A percentile compares a stretch with the other conserved stretches of the same genome.
phyloP scores from a whole-genome alignment of 2,329 filamentous ascomycete species.

The Clonostachys solani region DNA sequence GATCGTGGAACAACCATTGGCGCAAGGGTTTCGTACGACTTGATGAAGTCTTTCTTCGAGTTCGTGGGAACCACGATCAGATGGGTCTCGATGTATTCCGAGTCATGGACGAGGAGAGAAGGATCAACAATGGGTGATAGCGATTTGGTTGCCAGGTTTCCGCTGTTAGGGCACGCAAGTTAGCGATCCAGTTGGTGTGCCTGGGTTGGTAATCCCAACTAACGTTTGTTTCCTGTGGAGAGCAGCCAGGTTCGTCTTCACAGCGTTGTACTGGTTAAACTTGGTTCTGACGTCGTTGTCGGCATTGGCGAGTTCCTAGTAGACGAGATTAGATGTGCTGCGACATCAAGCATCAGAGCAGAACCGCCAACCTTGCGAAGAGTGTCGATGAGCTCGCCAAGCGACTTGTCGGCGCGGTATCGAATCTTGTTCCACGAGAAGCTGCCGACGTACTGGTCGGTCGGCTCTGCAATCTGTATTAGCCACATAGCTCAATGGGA shows the following conservation, averaged over 20 bases:
- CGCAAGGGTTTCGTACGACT: constrained; percentile 80
- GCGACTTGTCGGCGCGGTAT: constrained; percentile 87
- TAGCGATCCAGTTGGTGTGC: background rate
- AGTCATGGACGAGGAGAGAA: constrained; percentile 75
- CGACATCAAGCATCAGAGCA: too few relatives aligned
- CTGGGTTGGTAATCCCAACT: constrained; percentile 14
- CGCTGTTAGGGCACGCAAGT: constrained; percentile 41
- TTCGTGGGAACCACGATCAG: constrained; percentile 82
- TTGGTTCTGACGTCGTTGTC: constrained; percentile 96
- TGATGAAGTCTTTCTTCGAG: constrained; percentile 81
- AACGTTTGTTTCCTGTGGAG: constrained; percentile 87
- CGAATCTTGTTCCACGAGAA: constrained; percentile 98
- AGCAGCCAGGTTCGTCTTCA: constrained; percentile 78
- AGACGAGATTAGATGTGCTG: constrained; percentile 1
- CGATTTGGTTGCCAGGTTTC: constrained; percentile 91
- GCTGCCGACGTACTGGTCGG: constrained; percentile 82
- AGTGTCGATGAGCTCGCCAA: constrained; percentile 80
- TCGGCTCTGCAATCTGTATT: constrained; percentile 64
- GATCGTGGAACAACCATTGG: constrained; percentile 95
- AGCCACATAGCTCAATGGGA: constrained; percentile 8
- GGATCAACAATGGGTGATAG: constrained; percentile 86
- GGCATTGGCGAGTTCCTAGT: constrained; percentile 79
- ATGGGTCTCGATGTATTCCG: constrained; percentile 95
- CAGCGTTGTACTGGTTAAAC: constrained; percentile 88
- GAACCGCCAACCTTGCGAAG: constrained; percentile 69